Percentiles rank a stretch among this genome's conserved stretches.
phyloP scores from a whole-genome alignment of 352 stramenopile genomes.

The Globisporangium perplexum region DNA sequence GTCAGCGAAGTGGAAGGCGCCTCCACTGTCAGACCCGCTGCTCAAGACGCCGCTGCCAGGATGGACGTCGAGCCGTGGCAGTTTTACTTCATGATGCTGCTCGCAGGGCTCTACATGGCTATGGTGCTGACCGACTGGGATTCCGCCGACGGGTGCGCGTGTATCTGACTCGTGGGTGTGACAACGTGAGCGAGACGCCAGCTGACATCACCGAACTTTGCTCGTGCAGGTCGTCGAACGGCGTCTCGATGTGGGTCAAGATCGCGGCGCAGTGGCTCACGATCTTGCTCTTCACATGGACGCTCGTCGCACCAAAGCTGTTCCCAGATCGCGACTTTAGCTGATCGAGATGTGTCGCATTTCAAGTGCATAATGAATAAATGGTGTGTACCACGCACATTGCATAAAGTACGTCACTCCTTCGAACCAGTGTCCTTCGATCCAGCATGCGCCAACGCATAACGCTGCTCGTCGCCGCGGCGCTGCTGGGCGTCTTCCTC shows the following conservation, averaged over 20 bases:
- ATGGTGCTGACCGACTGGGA: constrained; percentile 96
- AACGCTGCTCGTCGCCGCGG: constrained; percentile 27
- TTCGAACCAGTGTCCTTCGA: no score
- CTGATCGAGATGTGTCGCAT: not conserved
- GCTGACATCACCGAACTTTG: not conserved
- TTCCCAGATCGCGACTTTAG: constrained; percentile 93
- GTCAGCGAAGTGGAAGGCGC: not conserved
- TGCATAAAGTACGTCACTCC: not conserved
- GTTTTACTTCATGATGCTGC: constrained; percentile 91
- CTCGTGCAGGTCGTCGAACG: constrained; percentile 31
- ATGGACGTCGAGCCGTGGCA: constrained; percentile 85
- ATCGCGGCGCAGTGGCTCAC: constrained; percentile 92
- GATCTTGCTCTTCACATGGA: constrained; percentile 94
- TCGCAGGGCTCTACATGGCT: constrained; percentile 91
- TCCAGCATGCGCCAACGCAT: not conserved
- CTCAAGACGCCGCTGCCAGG: constrained; percentile 8
- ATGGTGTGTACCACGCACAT: not conserved
- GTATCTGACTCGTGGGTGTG: no score
- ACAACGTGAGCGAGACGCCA: not conserved
- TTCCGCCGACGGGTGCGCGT: constrained; percentile 56
- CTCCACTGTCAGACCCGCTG: not conserved
- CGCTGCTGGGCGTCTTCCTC: constrained; percentile 39
- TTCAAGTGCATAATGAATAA: not conserved
- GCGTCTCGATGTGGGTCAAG: constrained; percentile 95
- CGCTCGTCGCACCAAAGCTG: constrained; percentile 89